Base-by-base conservation (phyloP, 768 basidiomycete genomes). In the Leccinum imitatum region DNA sequence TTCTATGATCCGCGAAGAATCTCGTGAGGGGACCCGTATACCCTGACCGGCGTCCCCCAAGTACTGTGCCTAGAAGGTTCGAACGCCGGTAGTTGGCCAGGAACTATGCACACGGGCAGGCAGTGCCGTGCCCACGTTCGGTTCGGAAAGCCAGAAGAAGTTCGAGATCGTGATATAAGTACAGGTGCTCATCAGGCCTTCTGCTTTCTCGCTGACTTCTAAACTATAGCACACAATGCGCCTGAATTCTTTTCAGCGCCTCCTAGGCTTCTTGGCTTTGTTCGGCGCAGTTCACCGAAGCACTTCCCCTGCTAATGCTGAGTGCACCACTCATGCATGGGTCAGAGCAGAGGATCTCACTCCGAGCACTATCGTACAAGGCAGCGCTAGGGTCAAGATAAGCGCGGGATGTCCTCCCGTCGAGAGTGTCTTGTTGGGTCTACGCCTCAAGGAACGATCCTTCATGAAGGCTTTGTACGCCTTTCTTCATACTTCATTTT, bases 381-480 rank as follows among this genome's bases (percentile, higher is more conserved):
- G 66, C 2, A 63, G 59, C n/a, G 51, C 59, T 4, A 59, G 66
- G 39, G 48, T 67, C 25, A 64, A 59, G 54, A 56, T 67, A 59
- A 64, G 60, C 21, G 56, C 59, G 0, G 66, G 15, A 39, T 64
- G 60, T 33, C 65, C 66, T 23, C 27, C 31, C 5, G 8, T 65
- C 37, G 48, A 62, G 6, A 21, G 13, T 6, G 50, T 59, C 33
- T 54, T 27, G 17, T 30, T 69, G 41, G 58, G 65, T 9, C 27
- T 67, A 17, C 59, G 59, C 25, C 57, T 69, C 60, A 64, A 64
- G 48, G 39, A 79, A 57, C 46, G 59, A 27, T 66, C 65, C 2
- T 54, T 66, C 33, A 25, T 60, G 19, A 66, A 67, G 54, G 51
- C 51, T 4, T 37, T 63, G 65, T 63, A 58, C 19, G 51, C n/a